Percentiles rank a stretch among this genome's conserved stretches.
These are phyloP conservation scores for Pochonia chlamydosporia DNA, from an alignment of 2,329 filamentous ascomycete species.

Conservation along the genomic window DNA sequence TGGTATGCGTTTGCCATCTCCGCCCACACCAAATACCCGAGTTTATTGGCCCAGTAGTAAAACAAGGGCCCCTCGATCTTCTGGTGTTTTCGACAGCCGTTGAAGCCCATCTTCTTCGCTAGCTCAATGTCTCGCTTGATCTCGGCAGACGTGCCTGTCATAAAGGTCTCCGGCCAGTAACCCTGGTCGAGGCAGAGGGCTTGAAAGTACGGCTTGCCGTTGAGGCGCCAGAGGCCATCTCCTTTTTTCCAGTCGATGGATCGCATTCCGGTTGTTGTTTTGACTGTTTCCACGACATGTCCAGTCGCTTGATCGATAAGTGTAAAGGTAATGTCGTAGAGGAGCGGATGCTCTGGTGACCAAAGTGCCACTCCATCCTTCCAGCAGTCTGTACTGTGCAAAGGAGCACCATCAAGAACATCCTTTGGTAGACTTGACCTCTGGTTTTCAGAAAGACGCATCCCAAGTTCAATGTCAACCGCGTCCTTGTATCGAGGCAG, in stretches of 20 bases:
- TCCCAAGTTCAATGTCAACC: conserved; percentile 38
- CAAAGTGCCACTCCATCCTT: conserved; percentile 53
- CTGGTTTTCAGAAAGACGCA: conserved; percentile 41
- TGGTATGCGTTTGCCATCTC: conserved; percentile 62
- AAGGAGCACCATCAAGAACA: conserved; percentile 25
- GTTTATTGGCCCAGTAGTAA: conserved; percentile 54
- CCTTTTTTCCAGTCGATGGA: conserved; percentile 52
- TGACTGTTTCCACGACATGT: conserved; percentile 46
- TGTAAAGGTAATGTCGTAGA: conserved; percentile 50
- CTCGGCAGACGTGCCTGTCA: conserved; percentile 48
- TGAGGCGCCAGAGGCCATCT: conserved; percentile 54
- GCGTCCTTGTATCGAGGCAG: conserved; percentile 45
- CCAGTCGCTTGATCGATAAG: conserved; percentile 37
- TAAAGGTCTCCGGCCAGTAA: conserved; percentile 56
- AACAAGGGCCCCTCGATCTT: conserved; percentile 58
- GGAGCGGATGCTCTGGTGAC: conserved; percentile 51
- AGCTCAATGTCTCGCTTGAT: conserved; percentile 49
- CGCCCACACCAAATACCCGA: conserved; percentile 58
- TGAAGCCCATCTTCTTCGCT: conserved; percentile 56
- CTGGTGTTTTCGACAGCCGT: conserved; percentile 60
- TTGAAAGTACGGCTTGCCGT: conserved; percentile 55
- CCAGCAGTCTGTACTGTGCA: conserved; percentile 37
- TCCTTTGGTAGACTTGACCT: conserved; percentile 31
- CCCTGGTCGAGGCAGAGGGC: conserved; percentile 55
- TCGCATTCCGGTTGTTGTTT: conserved; percentile 56